phyloP scores from a whole-genome alignment of 2,329 filamentous ascomycete species.

The Clonostachys rhizophaga region DNA sequence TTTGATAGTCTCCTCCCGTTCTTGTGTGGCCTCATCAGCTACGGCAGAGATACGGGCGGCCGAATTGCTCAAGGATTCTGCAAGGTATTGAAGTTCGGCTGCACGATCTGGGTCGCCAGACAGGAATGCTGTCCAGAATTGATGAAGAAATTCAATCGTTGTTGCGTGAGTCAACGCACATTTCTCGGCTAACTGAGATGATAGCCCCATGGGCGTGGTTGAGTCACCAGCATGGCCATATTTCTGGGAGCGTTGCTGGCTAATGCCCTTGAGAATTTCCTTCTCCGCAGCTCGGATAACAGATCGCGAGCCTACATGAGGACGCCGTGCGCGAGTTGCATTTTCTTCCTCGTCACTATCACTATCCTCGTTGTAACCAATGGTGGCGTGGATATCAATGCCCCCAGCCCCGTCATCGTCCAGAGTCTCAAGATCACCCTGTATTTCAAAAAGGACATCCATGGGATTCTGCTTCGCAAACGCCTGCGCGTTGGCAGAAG shows the following conservation, averaged over 20 bases:
- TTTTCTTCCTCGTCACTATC: constrained; percentile 48
- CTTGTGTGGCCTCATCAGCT: constrained; percentile 14
- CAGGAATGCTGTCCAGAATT: constrained; percentile 92
- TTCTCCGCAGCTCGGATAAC: constrained; percentile 59
- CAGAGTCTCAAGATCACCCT: constrained; percentile 53
- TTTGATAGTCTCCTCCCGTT: constrained; percentile 63
- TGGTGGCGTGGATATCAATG: constrained; percentile 56
- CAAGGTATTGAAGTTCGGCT: constrained; percentile 73
- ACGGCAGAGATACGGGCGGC: constrained; percentile 24
- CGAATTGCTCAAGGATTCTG: constrained; percentile 76
- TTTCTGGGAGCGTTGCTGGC: constrained; percentile 55
- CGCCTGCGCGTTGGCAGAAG: constrained; percentile 37
- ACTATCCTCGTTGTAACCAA: constrained; percentile 67
- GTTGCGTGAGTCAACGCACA: constrained; percentile 78
- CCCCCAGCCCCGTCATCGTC: constrained; percentile 41
- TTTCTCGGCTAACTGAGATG: constrained; percentile 51
- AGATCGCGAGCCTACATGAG: constrained; percentile 65
- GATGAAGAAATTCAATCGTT: constrained; percentile 90
- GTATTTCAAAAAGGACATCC: constrained; percentile 62
- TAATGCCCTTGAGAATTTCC: constrained; percentile 62
- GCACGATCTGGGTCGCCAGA: constrained; percentile 82
- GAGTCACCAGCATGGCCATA: constrained; percentile 40
- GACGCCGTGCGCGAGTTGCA: constrained; percentile 22
- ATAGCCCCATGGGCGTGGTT: constrained; percentile 53
- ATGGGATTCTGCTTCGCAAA: constrained; percentile 68